Conservation (phyloP, 768 basidiomycete species). For the Suillus spraguei region DNA sequence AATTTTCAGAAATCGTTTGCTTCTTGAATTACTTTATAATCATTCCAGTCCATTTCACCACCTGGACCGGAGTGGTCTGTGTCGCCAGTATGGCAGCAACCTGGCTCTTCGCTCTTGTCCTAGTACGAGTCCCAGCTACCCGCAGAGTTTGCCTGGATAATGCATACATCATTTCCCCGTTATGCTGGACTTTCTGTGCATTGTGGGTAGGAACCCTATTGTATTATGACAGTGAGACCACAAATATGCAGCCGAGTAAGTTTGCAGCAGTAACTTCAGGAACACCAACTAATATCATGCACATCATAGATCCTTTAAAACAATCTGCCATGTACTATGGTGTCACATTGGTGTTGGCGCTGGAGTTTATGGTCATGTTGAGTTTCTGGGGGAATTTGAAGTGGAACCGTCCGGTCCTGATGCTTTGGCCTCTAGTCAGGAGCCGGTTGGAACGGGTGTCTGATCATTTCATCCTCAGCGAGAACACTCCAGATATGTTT, state of each 20-base stretch:
- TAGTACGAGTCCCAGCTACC: background rate
- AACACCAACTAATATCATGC: background rate
- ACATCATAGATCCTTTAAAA: background rate
- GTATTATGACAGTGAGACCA: accelerated
- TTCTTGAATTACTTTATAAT: too few species aligned
- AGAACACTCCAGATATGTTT: too few species aligned
- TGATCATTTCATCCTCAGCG: too few species aligned
- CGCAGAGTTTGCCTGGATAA: too few species aligned
- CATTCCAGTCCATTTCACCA: too few species aligned
- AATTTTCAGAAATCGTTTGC: too few species aligned
- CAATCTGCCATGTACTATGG: too few species aligned
- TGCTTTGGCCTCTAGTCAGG: background rate
- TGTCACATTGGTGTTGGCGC: too few species aligned
- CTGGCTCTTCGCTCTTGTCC: background rate
- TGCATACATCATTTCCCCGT: background rate
- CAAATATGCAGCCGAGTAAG: background rate
- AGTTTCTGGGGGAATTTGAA: background rate
- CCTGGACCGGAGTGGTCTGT: background rate
- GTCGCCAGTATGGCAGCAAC: background rate
- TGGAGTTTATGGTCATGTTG: background rate
- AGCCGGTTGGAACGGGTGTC: background rate
- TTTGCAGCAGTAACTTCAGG: background rate
- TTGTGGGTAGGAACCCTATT: too few species aligned
- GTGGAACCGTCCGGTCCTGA: too few species aligned
- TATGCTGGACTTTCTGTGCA: background rate